Conservation (phyloP, 2,329 filamentous ascomycete genomes). For the Zarea fungicola region DNA sequence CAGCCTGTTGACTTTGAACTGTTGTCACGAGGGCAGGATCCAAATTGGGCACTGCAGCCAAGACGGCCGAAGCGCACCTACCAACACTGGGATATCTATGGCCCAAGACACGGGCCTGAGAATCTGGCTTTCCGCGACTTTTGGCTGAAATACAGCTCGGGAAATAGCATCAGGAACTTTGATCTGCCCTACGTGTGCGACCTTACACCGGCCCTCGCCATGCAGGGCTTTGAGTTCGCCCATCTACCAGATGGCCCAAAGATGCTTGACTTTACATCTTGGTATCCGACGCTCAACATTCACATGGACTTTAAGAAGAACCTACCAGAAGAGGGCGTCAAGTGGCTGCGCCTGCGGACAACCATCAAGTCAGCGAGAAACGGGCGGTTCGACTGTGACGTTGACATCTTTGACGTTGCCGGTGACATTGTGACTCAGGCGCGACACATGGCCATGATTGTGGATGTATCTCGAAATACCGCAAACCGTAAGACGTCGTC, state of each 20-base stretch:
- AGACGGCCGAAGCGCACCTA: too few species aligned
- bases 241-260: neutral
- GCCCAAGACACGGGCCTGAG: conserved; percentile 16
- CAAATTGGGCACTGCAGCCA: conserved; percentile 27
- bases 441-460: conserved; percentile 26
- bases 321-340: conserved; percentile 60
- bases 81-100: conserved; percentile 28
- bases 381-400: conserved; percentile 69
- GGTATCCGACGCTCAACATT: conserved; percentile 72
- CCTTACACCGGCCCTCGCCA: neutral
- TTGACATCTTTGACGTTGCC: conserved; percentile 54
- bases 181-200: conserved; percentile 7
- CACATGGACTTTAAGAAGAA: conserved; percentile 73
- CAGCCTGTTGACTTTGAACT: conserved; percentile 23
- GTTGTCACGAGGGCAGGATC: conserved; percentile 21
- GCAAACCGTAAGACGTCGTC: conserved; percentile 17
- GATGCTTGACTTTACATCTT: conserved; percentile 36
- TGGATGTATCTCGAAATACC: conserved; percentile 22
- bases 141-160: neutral
- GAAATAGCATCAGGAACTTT: neutral
- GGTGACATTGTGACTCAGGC: conserved; percentile 27
- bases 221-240: neutral
- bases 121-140: conserved; percentile 20
- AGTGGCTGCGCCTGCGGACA: conserved; percentile 66
- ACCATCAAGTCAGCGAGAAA: conserved; percentile 62